phyloP scores from a whole-genome alignment of 2,329 filamentous ascomycete genomes.

The Chalaropsis ovoidea region DNA sequence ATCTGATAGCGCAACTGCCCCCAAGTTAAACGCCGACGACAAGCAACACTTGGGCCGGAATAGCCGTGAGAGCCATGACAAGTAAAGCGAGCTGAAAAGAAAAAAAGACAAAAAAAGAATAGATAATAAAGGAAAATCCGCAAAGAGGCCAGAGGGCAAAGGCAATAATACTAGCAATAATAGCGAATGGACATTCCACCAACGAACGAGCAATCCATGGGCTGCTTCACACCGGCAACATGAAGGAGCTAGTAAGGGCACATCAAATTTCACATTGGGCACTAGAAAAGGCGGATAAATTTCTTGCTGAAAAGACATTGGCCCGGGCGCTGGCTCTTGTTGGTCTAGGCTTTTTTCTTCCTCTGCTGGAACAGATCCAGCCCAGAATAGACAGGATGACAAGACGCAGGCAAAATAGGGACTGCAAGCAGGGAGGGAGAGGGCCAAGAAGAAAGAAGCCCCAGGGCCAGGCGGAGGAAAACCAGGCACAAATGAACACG shows the following conservation, averaged over 20 bases:
- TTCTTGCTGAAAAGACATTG: background rate
- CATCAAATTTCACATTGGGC: slow-evolving; percentile 12
- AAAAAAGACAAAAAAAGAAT: too few species aligned
- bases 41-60: background rate
- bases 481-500: slow-evolving; percentile 1
- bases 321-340: background rate
- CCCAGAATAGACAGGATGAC: background rate
- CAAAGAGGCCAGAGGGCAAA: background rate
- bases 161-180: background rate
- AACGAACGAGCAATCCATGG: background rate
- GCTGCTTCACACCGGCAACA: background rate
- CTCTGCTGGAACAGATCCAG: background rate
- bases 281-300: slow-evolving; percentile 7
- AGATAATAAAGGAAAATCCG: too few species aligned
- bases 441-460: background rate
- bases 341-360: background rate
- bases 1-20: slow-evolving; percentile 7
- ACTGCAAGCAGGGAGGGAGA: background rate
- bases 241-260: slow-evolving; percentile 10
- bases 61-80: slow-evolving; percentile 4
- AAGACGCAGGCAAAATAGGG: background rate
- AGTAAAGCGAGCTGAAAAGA: slow-evolving; percentile 4
- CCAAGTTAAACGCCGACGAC: background rate
- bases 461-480: background rate
- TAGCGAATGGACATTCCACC: background rate